phyloP scores from a whole-genome alignment of 768 basidiomycete genomes.

The Macrolepiota dolichaula region DNA sequence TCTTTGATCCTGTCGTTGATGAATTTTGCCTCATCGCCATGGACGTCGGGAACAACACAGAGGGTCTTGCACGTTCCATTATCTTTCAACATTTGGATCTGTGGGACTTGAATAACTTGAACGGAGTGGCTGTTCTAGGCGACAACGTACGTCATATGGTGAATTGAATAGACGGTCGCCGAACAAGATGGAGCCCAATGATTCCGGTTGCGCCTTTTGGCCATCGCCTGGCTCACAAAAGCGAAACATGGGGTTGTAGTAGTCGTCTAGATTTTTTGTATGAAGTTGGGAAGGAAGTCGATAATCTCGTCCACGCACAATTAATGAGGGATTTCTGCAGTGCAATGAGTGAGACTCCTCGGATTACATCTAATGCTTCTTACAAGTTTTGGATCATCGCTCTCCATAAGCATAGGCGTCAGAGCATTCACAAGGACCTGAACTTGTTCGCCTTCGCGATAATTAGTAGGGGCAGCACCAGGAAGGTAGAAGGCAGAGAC shows the following conservation, averaged over 20 bases:
- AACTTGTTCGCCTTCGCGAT: conserved; percentile 68
- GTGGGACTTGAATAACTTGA: conserved; percentile 12
- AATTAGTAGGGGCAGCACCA: conserved; percentile 85
- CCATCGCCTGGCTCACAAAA: conserved; percentile 84
- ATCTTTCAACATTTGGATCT: conserved; percentile 82
- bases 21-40: conserved; percentile 75
- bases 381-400: conserved; percentile 72
- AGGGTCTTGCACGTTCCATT: conserved; percentile 74
- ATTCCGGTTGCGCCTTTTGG: conserved; percentile 73
- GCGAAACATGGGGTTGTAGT: conserved; percentile 82
- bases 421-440: conserved; percentile 84
- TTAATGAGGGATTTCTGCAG: conserved; percentile 86
- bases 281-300: not conserved
- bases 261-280: conserved; percentile 65
- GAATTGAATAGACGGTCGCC: conserved; percentile 94
- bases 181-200: conserved; percentile 91
- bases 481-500: conserved; percentile 80
- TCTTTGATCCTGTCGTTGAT: conserved; percentile 90
- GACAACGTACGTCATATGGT: conserved; percentile 72
- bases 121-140: not conserved
- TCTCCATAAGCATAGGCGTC: conserved; percentile 76
- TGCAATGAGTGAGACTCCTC: conserved; percentile 3
- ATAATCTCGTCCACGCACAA: conserved; percentile 42
- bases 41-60: conserved; percentile 55
- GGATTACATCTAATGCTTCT: conserved; percentile 22